Conservation (phyloP, 805 yeast species). For the Metschnikowia henanensis region DNA sequence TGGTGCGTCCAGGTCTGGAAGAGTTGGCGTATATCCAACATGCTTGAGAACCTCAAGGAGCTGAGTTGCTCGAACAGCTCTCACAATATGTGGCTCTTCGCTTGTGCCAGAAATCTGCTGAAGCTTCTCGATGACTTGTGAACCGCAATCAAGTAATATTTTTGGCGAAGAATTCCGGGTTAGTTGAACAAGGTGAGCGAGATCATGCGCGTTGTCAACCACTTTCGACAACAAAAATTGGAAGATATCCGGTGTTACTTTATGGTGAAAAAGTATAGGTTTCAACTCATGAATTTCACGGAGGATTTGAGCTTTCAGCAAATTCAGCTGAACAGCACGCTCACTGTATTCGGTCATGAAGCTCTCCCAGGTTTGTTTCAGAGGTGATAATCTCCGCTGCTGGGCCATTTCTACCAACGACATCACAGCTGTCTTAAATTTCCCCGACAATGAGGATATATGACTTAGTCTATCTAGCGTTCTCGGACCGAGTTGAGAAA, state of each 20-base stretch:
- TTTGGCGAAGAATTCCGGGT: slow-evolving; percentile 11
- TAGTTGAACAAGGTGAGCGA: slow-evolving; percentile 28
- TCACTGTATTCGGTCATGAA: slow-evolving; percentile 21
- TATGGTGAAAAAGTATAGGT: slow-evolving; percentile 28
- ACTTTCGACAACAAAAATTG: slow-evolving; percentile 22
- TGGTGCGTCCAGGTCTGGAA: background rate
- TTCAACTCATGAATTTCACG: slow-evolving; percentile 26
- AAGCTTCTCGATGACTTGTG: slow-evolving; percentile 22
- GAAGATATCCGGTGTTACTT: slow-evolving; percentile 20
- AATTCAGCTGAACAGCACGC: slow-evolving; percentile 2
- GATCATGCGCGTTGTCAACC: slow-evolving; percentile 26
- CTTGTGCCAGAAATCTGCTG: slow-evolving; percentile 14
- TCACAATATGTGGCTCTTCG: slow-evolving; percentile 8
- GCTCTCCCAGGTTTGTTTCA: slow-evolving; percentile 21
- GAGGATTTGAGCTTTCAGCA: slow-evolving; percentile 16
- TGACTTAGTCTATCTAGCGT: slow-evolving; percentile 27
- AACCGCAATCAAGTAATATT: slow-evolving; percentile 19
- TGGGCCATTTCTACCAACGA: slow-evolving; percentile 17
- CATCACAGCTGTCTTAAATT: slow-evolving; percentile 12
- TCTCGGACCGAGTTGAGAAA: slow-evolving; percentile 18
- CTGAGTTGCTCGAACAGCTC: slow-evolving; percentile 24
- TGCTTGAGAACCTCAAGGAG: slow-evolving; percentile 10
- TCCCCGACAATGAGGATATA: slow-evolving; percentile 20
- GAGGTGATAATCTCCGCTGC: slow-evolving; percentile 22
- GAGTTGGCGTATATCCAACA: background rate